Percentiles rank a stretch among this genome's conserved stretches.
These are phyloP conservation scores for Paxillus ammoniavirescens DNA, from an alignment of 768 basidiomycete species.

Conservation along the genomic window DNA sequence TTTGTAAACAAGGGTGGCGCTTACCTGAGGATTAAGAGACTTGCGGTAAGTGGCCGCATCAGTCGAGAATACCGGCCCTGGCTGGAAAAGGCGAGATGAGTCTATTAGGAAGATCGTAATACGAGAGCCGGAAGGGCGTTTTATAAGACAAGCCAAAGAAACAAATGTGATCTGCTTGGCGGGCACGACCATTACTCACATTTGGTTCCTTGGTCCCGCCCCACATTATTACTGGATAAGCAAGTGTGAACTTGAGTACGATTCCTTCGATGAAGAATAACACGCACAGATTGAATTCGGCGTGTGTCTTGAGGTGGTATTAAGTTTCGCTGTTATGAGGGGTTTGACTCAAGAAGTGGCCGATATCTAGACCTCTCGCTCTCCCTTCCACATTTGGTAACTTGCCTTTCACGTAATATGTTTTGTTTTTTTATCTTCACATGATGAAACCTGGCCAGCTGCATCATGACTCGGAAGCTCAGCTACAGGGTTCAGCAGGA, in stretches of 20 bases:
- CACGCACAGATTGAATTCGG: constrained; percentile 7
- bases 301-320: not conserved
- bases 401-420: not conserved
- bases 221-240: constrained; percentile 16
- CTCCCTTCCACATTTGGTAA: constrained; percentile 7
- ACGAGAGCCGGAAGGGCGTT: not conserved
- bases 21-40: constrained; percentile 31
- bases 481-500: no score
- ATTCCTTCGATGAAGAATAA: not conserved
- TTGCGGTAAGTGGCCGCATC: constrained; percentile 30
- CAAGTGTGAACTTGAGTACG: not conserved
- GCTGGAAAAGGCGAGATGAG: constrained; percentile 26
- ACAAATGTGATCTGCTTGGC: constrained; percentile 20
- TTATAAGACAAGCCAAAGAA: constrained; percentile 1
- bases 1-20: constrained; percentile 16
- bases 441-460: no score
- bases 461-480: no score
- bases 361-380: not conserved
- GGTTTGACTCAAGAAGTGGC: not conserved
- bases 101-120: constrained; percentile 12
- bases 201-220: constrained; percentile 26
- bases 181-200: constrained; percentile 25
- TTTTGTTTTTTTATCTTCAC: no score
- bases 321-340: not conserved
- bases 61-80: constrained; percentile 12